Evolutionary conservation across 208 protist genomes (phyloP).

Genomic region (Leishmania braziliensis): DNA sequence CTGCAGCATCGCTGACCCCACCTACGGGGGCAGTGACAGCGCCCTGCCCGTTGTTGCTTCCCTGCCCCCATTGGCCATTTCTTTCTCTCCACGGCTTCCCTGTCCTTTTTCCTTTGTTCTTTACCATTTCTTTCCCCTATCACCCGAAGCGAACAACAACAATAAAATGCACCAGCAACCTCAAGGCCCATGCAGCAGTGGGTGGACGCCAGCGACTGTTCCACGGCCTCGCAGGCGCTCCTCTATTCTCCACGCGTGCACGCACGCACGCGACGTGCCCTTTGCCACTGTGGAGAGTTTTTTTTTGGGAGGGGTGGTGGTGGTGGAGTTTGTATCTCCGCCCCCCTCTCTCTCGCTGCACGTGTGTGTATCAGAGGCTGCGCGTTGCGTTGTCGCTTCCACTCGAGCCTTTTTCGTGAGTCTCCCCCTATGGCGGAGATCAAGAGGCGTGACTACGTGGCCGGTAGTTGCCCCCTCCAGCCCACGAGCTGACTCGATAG

Average conservation of each 20-base stretch:
- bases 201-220: too few species aligned
- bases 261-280: background rate
- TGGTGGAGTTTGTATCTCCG: background rate
- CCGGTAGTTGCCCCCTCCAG: background rate
- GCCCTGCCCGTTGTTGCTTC: background rate
- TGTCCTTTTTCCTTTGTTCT: background rate
- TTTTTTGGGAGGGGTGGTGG: background rate
- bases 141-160: background rate
- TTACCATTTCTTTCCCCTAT: background rate
- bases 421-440: too few species aligned
- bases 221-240: background rate
- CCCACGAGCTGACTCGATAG: background rate
- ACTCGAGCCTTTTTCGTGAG: background rate
- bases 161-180: background rate
- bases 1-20: background rate
- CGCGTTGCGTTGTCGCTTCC: background rate
- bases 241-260: background rate
- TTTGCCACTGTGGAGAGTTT: background rate
- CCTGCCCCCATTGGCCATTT: background rate
- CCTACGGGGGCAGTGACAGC: background rate
- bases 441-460: background rate
- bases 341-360: too few species aligned
- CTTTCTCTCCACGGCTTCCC: background rate
- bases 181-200: background rate
- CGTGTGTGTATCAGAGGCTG: background rate